Percentiles rank a stretch among this genome's conserved stretches.
phyloP scores from a whole-genome alignment of 768 basidiomycete genomes.

The Chlorophyllum brunneum region DNA sequence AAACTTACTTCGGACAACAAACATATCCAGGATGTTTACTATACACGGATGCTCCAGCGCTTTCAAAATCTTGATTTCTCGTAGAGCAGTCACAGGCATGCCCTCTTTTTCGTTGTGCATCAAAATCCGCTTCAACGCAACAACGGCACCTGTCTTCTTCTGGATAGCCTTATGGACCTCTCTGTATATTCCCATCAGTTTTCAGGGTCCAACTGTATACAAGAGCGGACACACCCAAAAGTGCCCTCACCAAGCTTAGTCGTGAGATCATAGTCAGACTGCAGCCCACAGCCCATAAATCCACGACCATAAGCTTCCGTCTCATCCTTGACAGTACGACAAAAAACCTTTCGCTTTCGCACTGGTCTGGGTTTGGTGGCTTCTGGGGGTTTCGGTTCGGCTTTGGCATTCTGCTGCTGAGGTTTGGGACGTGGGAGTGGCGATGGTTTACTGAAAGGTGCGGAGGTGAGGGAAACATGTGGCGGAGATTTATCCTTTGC shows the following conservation, averaged over 20 bases:
- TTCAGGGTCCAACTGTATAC: constrained; percentile 10
- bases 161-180: constrained; percentile 90
- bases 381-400: constrained; percentile 22
- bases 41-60: constrained; percentile 82
- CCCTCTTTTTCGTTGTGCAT: constrained; percentile 98
- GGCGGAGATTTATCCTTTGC: constrained; percentile 17
- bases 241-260: constrained; percentile 96
- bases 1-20: constrained; percentile 71
- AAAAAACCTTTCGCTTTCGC: constrained; percentile 33
- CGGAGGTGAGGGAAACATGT: constrained; percentile 25
- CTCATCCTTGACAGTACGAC: constrained; percentile 59
- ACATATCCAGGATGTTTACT: constrained; percentile 89
- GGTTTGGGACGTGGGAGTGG: constrained; percentile 19
- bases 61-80: constrained; percentile 97
- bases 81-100: constrained; percentile 92
- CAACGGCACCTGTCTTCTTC: constrained; percentile 50
- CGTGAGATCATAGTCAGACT: constrained; percentile 75
- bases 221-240: constrained; percentile 65
- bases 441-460: constrained; percentile 28
- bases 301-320: constrained; percentile 59
- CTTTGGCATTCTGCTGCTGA: constrained; percentile 17
- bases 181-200: constrained; percentile 31
- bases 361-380: constrained; percentile 21
- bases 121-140: constrained; percentile 91
- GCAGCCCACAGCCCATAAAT: constrained; percentile 67